These are phyloP conservation scores for Biscogniauxia sp. DNA, from an alignment of 2,329 filamentous ascomycete species.

Conservation along the genomic window DNA sequence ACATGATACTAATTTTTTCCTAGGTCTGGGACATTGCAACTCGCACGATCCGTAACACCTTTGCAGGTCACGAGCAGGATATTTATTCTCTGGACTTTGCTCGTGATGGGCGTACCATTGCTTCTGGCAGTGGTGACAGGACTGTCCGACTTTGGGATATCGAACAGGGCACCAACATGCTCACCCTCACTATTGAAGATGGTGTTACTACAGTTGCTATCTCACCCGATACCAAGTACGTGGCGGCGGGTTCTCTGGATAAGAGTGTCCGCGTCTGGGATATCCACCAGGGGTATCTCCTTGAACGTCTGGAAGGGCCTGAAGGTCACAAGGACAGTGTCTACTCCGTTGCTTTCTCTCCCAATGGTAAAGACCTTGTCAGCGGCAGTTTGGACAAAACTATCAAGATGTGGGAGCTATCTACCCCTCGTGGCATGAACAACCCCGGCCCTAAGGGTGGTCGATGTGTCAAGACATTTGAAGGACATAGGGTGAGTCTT, in stretches of 20 bases:
- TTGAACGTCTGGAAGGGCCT: slow-evolving; percentile 88
- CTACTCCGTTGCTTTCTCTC: slow-evolving; percentile 94
- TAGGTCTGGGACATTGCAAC: slow-evolving; percentile 92
- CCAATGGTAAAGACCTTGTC: slow-evolving; percentile 88
- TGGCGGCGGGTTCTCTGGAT: slow-evolving; percentile 91
- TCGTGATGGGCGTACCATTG: slow-evolving; percentile 88
- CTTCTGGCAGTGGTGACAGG: slow-evolving; percentile 90
- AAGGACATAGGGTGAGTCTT: slow-evolving; percentile 81
- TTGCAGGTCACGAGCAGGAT: slow-evolving; percentile 96
- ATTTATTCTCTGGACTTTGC: slow-evolving; percentile 97
- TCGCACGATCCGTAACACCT: slow-evolving; percentile 84
- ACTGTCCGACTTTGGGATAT: slow-evolving; percentile 97
- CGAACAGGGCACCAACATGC: slow-evolving; percentile 74
- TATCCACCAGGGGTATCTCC: slow-evolving; percentile 76
- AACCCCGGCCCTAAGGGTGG: slow-evolving; percentile 74
- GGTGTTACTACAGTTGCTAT: slow-evolving; percentile 97
- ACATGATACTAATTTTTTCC: slow-evolving; percentile 9
- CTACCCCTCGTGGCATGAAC: slow-evolving; percentile 65
- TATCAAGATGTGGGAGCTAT: slow-evolving; percentile 98
- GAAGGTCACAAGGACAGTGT: slow-evolving; percentile 97
- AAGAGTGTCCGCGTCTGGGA: slow-evolving; percentile 99
- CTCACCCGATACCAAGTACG: slow-evolving; percentile 89
- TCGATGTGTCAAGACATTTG: slow-evolving; percentile 94
- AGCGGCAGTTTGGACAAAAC: slow-evolving; percentile 96
- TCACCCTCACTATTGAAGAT: slow-evolving; percentile 90